Evolutionary conservation across 2,329 filamentous ascomycete species (phyloP), one percentile per base, ranked within the genome.

Genomic region (Incumbomyces delicatus): DNA sequence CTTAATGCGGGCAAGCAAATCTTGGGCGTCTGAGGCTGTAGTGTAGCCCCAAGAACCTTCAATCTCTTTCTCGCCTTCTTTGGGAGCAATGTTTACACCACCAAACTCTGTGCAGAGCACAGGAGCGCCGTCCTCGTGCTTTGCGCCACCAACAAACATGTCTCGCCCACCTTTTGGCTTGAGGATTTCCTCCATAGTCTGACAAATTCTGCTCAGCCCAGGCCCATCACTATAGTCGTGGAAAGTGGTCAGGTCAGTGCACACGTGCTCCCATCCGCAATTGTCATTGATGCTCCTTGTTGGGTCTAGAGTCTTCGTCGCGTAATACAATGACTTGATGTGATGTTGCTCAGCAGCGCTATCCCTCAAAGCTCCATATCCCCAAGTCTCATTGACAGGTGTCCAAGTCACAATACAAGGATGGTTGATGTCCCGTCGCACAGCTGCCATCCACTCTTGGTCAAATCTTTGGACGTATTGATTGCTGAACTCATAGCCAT

Each of bases 201-300:
- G 63, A 56, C 78, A 83, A 1, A 74, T 76, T 49, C 72, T 65
- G 4, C 72, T 66, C 6, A 85, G 69, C 17, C 70, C 73, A 0
- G 73, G 66, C 0, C 68, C 76, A 55, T 83, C 80, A 14, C 70
- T 67, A 58, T 84, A 85, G 60, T 84, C 80, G 59, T 84, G 81
- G 66, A 81, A 85, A 0, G 80, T 83, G 18, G 75, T 77, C 2
- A 84, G 64, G 53, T 84, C 80, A 0, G 76, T 80, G 10, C 69
- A 55, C 5, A 83, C 78, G 52, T 83, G 80, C 57, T 84, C 79
- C 81, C 81, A 84, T 30, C 81, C 81, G 53, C 80, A 84, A 61
- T 85, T 84, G 60, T 84, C 80, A 57, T 84, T 85, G 57, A 85
- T 71, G 13, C 78, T 78, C 5, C 81, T 66, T 0, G 75, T 81